Conservation (phyloP, 805 yeast species). For the Candida ponderosae region DNA sequence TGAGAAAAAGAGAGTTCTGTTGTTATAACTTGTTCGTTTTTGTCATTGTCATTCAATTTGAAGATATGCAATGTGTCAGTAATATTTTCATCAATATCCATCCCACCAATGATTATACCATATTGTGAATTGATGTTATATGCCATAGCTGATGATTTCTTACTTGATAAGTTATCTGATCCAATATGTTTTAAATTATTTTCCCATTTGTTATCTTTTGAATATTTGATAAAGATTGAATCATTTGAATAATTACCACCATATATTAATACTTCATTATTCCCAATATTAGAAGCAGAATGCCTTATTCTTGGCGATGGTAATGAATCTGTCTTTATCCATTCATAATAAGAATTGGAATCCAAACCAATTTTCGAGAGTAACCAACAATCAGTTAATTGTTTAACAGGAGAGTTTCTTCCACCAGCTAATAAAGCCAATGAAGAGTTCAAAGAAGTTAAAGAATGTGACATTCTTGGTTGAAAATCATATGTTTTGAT, state of each 20-base stretch:
- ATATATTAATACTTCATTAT: conserved; percentile 31
- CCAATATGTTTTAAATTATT: background rate
- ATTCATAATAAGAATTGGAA: conserved; percentile 16
- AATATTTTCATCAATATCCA: conserved; percentile 16
- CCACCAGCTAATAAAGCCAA: conserved; percentile 53
- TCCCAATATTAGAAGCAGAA: conserved; percentile 24
- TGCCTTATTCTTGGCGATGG: conserved; percentile 48
- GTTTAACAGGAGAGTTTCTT: conserved; percentile 48
- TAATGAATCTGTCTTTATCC: conserved; percentile 33
- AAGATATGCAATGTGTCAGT: conserved; percentile 27
- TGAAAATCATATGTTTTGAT: conserved; percentile 11
- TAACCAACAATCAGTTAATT: conserved; percentile 37
- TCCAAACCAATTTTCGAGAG: conserved; percentile 7
- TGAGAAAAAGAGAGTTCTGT: conserved; percentile 16
- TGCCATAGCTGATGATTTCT: conserved; percentile 29
- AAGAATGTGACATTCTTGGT: conserved; percentile 54
- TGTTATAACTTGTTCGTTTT: conserved; percentile 10
- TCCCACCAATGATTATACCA: conserved; percentile 47
- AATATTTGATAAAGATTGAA: conserved; percentile 16
- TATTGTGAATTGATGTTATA: conserved; percentile 14
- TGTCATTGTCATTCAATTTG: conserved; percentile 9
- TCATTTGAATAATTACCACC: conserved; percentile 39
- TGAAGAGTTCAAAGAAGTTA: conserved; percentile 25
- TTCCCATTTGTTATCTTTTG: conserved; percentile 9
- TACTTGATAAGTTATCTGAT: conserved; percentile 10